Conservation (phyloP, 208 protist species). For the Herpetomonas tarakana region DNA sequence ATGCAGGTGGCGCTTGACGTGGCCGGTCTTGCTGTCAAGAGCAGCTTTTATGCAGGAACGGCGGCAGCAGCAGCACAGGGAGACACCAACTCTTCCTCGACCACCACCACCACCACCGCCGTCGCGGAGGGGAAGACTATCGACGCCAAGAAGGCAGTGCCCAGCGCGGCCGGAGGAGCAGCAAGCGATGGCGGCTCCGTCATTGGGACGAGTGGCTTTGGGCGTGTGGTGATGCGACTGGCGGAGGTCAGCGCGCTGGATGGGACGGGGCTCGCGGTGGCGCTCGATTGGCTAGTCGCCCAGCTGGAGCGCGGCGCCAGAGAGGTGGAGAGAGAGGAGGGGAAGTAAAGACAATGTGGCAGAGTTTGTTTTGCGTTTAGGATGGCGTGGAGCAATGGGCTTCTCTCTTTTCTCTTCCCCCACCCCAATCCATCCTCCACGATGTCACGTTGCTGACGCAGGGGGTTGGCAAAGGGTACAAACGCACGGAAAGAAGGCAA, state of each 20-base stretch:
- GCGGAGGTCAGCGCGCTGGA: constrained; percentile 49
- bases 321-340: constrained; percentile 13
- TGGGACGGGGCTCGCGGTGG: constrained; percentile 44
- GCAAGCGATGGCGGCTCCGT: no score
- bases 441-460: no score
- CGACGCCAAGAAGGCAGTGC: constrained; percentile 8
- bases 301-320: constrained; percentile 46
- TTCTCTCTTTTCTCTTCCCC: no score
- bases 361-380: neutral
- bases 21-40: constrained; percentile 42
- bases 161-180: no score
- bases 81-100: neutral
- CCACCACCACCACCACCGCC: neutral
- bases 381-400: no score
- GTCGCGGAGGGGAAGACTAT: neutral
- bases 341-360: neutral
- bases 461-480: no score
- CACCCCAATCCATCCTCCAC: no score
- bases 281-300: constrained; percentile 74
- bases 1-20: constrained; percentile 74
- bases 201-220: constrained; percentile 61
- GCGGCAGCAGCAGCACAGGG: neutral
- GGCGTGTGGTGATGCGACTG: constrained; percentile 38
- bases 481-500: no score
- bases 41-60: constrained; percentile 28